phyloP scores from a whole-genome alignment of 495 filamentous ascomycete genomes.

The Parmelia sp. region DNA sequence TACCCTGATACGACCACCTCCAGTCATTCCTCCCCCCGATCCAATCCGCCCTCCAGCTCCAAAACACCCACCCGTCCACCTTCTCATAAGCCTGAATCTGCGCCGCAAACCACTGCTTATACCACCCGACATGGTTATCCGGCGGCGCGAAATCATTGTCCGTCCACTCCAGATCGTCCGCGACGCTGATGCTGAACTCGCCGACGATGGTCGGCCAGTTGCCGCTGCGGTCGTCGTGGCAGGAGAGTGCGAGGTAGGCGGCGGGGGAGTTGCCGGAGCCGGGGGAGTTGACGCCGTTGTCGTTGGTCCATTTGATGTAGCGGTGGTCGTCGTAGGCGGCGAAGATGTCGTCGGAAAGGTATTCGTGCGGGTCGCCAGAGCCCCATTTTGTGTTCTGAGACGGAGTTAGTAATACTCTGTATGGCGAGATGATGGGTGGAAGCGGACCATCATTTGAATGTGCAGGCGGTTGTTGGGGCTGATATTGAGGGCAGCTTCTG shows the following conservation, averaged over 20 bases:
- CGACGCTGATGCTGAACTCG: constrained; percentile 50
- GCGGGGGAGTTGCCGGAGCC: constrained; percentile 24
- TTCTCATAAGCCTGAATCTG: constrained; percentile 53
- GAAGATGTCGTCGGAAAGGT: constrained; percentile 36
- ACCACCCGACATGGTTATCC: constrained; percentile 46
- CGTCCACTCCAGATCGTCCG: constrained; percentile 39
- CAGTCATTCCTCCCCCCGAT: constrained; percentile 39
- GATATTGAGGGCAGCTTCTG: constrained; percentile 35
- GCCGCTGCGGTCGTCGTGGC: constrained; percentile 43
- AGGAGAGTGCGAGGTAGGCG: constrained; percentile 45
- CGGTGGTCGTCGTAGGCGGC: constrained; percentile 49
- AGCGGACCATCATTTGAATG: constrained; percentile 34
- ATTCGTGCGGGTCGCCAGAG: constrained; percentile 43
- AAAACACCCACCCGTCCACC: constrained; percentile 56
- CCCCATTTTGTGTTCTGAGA: constrained; percentile 39
- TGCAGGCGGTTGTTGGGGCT: constrained; percentile 39
- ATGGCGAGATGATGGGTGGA: no score
- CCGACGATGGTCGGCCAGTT: constrained; percentile 47
- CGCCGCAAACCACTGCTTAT: constrained; percentile 53
- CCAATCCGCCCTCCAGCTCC: constrained; percentile 55
- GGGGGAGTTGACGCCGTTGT: constrained; percentile 31
- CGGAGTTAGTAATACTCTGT: neutral
- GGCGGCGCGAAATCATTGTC: constrained; percentile 39
- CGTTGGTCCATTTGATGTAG: constrained; percentile 49
- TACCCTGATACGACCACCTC: constrained; percentile 52